phyloP scores from a whole-genome alignment of 768 basidiomycete genomes.

The Leucosporidium creatinivorum region DNA sequence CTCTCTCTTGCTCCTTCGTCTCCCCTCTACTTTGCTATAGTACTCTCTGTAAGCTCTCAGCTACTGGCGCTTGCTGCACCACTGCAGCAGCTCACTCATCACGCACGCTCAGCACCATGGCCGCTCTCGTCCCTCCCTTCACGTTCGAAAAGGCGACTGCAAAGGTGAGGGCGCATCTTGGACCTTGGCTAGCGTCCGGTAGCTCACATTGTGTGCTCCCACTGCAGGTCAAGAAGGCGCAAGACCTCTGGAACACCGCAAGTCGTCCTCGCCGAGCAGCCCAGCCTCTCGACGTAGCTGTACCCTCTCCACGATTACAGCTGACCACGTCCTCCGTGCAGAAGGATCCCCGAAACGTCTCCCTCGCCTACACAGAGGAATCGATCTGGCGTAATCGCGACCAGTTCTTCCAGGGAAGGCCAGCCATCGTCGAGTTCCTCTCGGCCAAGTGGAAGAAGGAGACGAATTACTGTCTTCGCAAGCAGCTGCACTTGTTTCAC shows the following conservation, averaged over 20 bases:
- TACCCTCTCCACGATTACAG: no score
- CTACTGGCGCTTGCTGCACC: no score
- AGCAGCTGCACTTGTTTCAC: conserved; percentile 53
- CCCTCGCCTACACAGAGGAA: conserved; percentile 47
- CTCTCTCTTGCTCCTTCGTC: no score
- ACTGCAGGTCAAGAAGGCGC: conserved; percentile 46
- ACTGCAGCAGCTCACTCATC: no score
- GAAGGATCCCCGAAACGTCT: conserved; percentile 38
- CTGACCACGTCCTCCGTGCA: background rate
- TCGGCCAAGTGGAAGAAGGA: conserved; percentile 53
- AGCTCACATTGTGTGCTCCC: no score
- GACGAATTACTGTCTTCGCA: conserved; percentile 49
- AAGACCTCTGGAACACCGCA: conserved; percentile 50
- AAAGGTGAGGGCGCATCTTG: conserved; percentile 40
- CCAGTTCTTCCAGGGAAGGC: conserved; percentile 43
- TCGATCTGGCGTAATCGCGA: conserved; percentile 56
- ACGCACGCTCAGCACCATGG: no score
- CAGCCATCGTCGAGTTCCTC: conserved; percentile 45
- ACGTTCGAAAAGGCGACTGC: conserved; percentile 14
- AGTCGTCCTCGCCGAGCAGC: background rate
- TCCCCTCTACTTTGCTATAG: no score
- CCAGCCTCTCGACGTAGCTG: background rate
- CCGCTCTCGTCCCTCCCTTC: conserved; percentile 17
- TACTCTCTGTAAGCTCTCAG: no score
- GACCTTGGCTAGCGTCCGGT: no score